Conservation (phyloP, 2,329 filamentous ascomycete genomes). For the Aspergillus ibericus region DNA sequence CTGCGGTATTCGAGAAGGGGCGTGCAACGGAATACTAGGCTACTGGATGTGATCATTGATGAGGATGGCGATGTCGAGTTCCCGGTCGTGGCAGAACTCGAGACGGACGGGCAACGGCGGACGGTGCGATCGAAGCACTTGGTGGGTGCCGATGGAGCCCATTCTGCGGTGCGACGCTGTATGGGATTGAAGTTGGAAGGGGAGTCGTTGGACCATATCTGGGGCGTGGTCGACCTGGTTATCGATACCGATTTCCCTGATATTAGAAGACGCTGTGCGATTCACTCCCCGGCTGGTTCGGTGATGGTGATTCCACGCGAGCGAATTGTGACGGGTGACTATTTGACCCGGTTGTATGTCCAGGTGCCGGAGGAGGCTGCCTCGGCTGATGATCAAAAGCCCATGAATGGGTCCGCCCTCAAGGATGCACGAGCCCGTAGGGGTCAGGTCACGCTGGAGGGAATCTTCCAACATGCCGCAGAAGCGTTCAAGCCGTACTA, state of each 20-base stretch:
- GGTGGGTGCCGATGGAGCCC: conserved; percentile 69
- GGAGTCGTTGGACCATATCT: conserved; percentile 69
- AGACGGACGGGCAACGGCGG: conserved; percentile 28
- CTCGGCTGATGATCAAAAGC: conserved; percentile 23
- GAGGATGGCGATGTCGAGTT: conserved; percentile 45
- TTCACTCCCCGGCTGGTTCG: conserved; percentile 71
- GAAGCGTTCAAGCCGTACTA: conserved; percentile 66
- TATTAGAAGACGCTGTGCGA: conserved; percentile 76
- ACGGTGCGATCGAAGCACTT: conserved; percentile 66
- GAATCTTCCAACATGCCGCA: conserved; percentile 66
- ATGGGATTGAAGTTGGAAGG: conserved; percentile 56
- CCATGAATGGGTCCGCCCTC: conserved; percentile 43
- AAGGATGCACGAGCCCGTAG: conserved; percentile 62
- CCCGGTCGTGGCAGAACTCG: conserved; percentile 36
- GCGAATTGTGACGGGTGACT: conserved; percentile 60
- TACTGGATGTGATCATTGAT: conserved; percentile 62
- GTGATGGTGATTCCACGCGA: conserved; percentile 79
- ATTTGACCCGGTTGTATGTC: conserved; percentile 68
- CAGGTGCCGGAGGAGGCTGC: conserved; percentile 39
- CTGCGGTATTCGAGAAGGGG: conserved; percentile 57
- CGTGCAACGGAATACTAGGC: conserved; percentile 66
- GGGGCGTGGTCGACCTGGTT: conserved; percentile 75
- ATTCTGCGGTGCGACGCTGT: conserved; percentile 64
- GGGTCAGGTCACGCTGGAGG: conserved; percentile 61
- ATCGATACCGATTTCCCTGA: conserved; percentile 74